Conservation (phyloP, 192 early-diverging fungal genomes). For the Chytriomyces confervae region DNA sequence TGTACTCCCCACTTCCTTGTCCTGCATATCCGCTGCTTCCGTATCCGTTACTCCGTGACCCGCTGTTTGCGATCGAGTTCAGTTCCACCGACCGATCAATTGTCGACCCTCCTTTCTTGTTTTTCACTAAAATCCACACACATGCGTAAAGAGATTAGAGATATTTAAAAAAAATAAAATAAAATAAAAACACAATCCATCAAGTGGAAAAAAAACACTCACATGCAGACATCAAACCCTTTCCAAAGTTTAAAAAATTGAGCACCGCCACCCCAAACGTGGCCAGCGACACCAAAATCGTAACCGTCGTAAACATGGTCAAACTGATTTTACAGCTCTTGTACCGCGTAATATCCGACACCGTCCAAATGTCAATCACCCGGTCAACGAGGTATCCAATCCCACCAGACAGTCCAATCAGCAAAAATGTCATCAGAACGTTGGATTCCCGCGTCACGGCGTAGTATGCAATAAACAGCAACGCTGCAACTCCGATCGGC, state of each 20-base stretch:
- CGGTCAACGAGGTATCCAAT: slow-evolving; percentile 76
- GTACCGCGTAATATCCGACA: slow-evolving; percentile 50
- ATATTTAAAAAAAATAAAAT: not conserved
- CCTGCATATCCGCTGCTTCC: not conserved
- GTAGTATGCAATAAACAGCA: slow-evolving; percentile 70
- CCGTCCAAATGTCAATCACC: slow-evolving; percentile 64
- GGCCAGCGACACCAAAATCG: slow-evolving; percentile 51
- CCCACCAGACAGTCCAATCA: slow-evolving; percentile 64
- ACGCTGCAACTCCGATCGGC: slow-evolving; percentile 61
- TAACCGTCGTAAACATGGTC: slow-evolving; percentile 70
- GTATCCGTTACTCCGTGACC: not conserved
- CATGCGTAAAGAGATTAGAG: not conserved
- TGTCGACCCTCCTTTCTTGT: not conserved
- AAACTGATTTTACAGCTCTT: slow-evolving; percentile 61
- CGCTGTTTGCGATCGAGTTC: not conserved
- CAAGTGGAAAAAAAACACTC: slow-evolving; percentile 46
- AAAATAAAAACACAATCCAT: no score
- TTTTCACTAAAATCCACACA: not conserved
- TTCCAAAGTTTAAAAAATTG: slow-evolving; percentile 69
- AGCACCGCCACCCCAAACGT: slow-evolving; percentile 63
- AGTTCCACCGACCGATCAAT: not conserved
- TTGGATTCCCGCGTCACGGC: slow-evolving; percentile 67
- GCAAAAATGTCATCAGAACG: slow-evolving; percentile 62
- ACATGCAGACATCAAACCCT: slow-evolving; percentile 67
- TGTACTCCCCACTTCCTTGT: no score